Conservation (phyloP, 2,329 filamentous ascomycete genomes). For the Lachnellula hyalina region DNA sequence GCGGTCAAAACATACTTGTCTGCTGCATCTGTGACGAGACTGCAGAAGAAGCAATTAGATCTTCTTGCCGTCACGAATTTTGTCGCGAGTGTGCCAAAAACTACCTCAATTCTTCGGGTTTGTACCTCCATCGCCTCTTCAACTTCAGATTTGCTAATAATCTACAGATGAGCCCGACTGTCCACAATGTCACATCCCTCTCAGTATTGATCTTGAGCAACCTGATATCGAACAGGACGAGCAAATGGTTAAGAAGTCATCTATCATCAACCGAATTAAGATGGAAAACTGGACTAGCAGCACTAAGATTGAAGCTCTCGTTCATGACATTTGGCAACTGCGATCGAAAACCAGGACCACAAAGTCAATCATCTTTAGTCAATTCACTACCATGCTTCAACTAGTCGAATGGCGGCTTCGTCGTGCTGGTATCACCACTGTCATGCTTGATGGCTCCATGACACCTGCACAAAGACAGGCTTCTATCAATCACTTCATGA, state of each 20-base stretch:
- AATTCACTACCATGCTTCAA: conserved; percentile 96
- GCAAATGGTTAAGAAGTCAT: conserved; percentile 81
- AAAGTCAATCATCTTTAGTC: conserved; percentile 96
- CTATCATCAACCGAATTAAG: conserved; percentile 97
- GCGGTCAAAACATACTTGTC: conserved; percentile 83
- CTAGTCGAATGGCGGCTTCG: conserved; percentile 95
- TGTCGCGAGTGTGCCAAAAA: conserved; percentile 75
- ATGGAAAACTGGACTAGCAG: conserved; percentile 99
- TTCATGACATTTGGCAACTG: conserved; percentile 89
- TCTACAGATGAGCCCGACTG: conserved; percentile 60
- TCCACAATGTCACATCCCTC: conserved; percentile 82
- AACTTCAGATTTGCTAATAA: conserved; percentile 9
- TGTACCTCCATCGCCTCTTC: conserved; percentile 32
- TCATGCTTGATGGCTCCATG: conserved; percentile 98
- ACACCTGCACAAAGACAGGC: conserved; percentile 87
- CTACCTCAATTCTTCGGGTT: conserved; percentile 73
- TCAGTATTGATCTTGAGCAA: conserved; percentile 90
- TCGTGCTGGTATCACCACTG: conserved; percentile 93
- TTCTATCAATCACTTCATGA: conserved; percentile 96
- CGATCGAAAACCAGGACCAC: conserved; percentile 88
- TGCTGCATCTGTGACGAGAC: conserved; percentile 96
- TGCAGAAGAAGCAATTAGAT: conserved; percentile 89
- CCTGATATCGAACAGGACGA: conserved; percentile 93
- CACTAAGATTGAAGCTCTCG: conserved; percentile 94
- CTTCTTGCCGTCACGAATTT: conserved; percentile 89